A percentile compares a stretch with the other conserved stretches of the same genome.
phyloP scores from a whole-genome alignment of 768 basidiomycete genomes.

The Psilocybe azurescens region DNA sequence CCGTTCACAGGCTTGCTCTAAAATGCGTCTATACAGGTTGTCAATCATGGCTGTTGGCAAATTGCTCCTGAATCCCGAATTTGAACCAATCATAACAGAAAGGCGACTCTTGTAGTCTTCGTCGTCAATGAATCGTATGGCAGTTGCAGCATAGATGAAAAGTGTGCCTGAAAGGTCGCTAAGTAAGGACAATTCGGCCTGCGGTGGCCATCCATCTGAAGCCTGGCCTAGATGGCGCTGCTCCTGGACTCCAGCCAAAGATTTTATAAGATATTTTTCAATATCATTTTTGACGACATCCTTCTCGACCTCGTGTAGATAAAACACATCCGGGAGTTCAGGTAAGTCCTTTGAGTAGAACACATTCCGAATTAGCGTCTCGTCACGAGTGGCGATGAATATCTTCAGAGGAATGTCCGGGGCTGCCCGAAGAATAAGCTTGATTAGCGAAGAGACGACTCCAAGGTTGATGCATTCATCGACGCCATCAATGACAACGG shows the following conservation, averaged over 20 bases:
- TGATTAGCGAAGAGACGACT: slow-evolving; percentile 11
- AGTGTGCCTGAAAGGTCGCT: slow-evolving; percentile 11
- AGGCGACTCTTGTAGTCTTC: slow-evolving; percentile 6
- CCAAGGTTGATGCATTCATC: slow-evolving; percentile 15
- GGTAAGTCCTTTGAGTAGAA: not conserved
- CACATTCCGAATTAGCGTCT: slow-evolving; percentile 8
- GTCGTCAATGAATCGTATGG: slow-evolving; percentile 13
- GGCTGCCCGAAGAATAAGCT: slow-evolving; percentile 7
- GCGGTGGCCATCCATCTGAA: slow-evolving; percentile 2
- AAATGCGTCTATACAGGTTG: not conserved
- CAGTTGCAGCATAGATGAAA: slow-evolving; percentile 21
- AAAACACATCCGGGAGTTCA: not conserved
- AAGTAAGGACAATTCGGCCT: not conserved
- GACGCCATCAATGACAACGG: slow-evolving; percentile 18
- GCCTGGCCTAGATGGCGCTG: not conserved
- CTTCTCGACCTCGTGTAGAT: slow-evolving; percentile 21
- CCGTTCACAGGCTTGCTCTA: not conserved
- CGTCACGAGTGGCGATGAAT: slow-evolving; percentile 13
- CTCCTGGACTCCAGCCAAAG: slow-evolving; percentile 2
- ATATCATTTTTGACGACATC: slow-evolving; percentile 17
- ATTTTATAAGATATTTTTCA: slow-evolving; percentile 1
- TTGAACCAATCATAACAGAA: not conserved
- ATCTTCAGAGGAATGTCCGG: slow-evolving; percentile 10
- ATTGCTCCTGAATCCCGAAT: not conserved
- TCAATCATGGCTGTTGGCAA: not conserved